Evolutionary conservation across 1,284 basidiomycete genomes (phyloP).

Genomic region (Naganishia albida): DNA sequence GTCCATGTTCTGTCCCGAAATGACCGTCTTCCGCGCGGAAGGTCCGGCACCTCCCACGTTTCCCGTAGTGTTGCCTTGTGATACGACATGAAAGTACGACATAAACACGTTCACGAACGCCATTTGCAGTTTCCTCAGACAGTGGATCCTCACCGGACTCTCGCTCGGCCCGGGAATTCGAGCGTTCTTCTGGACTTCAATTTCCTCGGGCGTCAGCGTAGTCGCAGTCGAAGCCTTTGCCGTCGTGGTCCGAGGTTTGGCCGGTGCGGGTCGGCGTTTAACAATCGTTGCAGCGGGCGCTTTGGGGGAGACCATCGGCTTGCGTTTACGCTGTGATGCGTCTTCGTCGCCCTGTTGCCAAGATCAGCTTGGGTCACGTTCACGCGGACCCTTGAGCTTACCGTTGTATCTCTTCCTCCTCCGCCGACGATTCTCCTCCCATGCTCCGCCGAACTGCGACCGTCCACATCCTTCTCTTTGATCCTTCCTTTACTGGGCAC

Average conservation of each 20-base stretch:
- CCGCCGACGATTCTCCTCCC: background rate
- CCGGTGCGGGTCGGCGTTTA: slow-evolving; percentile 4
- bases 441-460: background rate
- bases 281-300: background rate
- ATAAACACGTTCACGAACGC: slow-evolving; percentile 18
- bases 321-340: background rate
- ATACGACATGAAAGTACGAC: background rate
- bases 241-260: background rate
- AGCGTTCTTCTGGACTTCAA: slow-evolving; percentile 1
- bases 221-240: no score
- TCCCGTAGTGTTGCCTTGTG: no score
- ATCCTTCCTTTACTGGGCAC: background rate
- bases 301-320: slow-evolving; percentile 10
- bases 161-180: background rate
- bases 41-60: background rate
- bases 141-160: slow-evolving; percentile 15
- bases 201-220: slow-evolving; percentile 4
- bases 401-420: slow-evolving; percentile 4
- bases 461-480: slow-evolving; percentile 7
- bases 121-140: slow-evolving; percentile 13
- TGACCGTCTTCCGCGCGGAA: background rate
- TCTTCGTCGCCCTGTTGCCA: slow-evolving; percentile 11
- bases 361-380: background rate
- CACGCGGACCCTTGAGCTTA: background rate
- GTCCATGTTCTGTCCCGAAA: background rate